Conservation (phyloP, 148 eudicot genomes). For the Bassia scoparia region DNA sequence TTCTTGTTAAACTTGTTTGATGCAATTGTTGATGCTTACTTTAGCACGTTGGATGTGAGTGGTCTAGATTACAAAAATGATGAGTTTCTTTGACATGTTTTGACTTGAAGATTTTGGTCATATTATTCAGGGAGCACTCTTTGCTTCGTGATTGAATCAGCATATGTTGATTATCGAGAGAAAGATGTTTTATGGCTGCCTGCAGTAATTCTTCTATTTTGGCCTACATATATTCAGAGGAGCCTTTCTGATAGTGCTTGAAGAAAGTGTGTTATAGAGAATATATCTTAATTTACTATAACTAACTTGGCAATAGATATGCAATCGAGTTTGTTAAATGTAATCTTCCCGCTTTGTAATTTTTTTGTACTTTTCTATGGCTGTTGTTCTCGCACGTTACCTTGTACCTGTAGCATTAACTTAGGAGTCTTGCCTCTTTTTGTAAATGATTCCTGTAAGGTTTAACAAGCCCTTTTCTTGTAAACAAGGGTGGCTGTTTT, state of each 20-base stretch:
- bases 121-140: conserved; percentile 57
- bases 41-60: conserved; percentile 8
- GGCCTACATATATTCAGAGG: conserved; percentile 33
- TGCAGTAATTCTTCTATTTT: conserved; percentile 27
- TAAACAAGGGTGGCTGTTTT: conserved; percentile 18
- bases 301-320: conserved; percentile 20
- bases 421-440: conserved; percentile 11
- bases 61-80: conserved; percentile 26
- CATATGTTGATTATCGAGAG: conserved; percentile 36
- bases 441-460: conserved; percentile 25
- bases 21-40: conserved; percentile 2
- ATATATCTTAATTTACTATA: conserved; percentile 18
- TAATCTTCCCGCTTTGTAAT: conserved; percentile 9
- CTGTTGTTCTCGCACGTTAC: not conserved
- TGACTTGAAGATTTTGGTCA: conserved; percentile 47
- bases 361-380: conserved; percentile 17
- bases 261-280: conserved; percentile 27
- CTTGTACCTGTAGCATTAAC: conserved; percentile 14
- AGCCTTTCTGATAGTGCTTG: conserved; percentile 29
- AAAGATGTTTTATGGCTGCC: conserved; percentile 41
- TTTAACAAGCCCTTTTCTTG: conserved; percentile 19
- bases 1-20: conserved; percentile 1
- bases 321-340: not conserved
- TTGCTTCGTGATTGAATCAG: conserved; percentile 47
- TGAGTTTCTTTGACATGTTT: conserved; percentile 31